Base-by-base conservation (phyloP, 2,329 filamentous ascomycete genomes). In the Westerdykella sp. region DNA sequence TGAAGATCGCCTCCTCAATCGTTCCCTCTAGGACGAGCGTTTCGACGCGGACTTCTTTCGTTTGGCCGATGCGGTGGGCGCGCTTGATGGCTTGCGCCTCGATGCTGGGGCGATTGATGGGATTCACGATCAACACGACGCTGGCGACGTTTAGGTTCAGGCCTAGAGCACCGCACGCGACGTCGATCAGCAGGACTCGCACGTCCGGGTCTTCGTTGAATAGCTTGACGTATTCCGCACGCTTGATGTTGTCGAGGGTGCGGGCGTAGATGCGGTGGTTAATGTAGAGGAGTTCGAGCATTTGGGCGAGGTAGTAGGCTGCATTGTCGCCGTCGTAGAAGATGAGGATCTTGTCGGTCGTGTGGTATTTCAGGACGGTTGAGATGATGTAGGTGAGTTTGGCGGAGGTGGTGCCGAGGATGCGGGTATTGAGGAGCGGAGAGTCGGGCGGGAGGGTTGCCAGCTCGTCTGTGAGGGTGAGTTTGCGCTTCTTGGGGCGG, bases 41-140 rank as follows among this genome's bases (percentile, higher is more conserved):
- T 68, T 96, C 88, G 0, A 95, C 90, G 7, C 80, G 80, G 0
- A 96, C 90, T 0, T 81, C 79, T 46, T 79, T 83, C 0, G 71
- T 81, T 63, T 96, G 90, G 10, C 88, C 89, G 54, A 96, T 94
- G 11, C 91, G 78, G 52, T 94, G 85, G 0, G 86, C 88, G 59
- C 91, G 83, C 47, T 94, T 95, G 49, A 96, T 87, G 0, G 91
- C 91, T 65, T 97, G 91, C 1, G 86, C 88, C 63, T 95, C 87
- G 1, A 95, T 77, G 50, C 86, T 73, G 0, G 88, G 88, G 41
- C 90, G 85, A 62, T 93, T 84, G 11, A 95, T 87, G 0, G 91
- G 90, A 50, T 85, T 91, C 43, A 95, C 77, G 49, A 97, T 96
- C 66, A 89, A 94, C 9, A 97, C 83, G 2, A 91, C 75, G 4